These are phyloP conservation scores for Scheffersomyces segobiensis DNA, from an alignment of 1,139 yeast species.

Conservation along the genomic window DNA sequence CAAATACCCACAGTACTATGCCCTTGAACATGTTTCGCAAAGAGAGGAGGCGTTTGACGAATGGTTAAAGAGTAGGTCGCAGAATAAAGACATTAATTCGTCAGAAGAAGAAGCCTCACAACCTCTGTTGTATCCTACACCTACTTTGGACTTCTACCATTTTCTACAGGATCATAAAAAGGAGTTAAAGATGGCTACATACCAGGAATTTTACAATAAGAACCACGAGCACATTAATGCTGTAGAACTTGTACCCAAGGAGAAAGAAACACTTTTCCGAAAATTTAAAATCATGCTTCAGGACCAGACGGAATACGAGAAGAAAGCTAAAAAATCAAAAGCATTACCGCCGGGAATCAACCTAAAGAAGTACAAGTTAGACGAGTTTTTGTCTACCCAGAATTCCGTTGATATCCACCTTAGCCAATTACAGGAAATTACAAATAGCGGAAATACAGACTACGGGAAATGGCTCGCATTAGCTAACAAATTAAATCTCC, in stretches of 20 bases:
- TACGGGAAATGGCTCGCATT: slow-evolving; percentile 35
- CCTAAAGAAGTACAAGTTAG: slow-evolving; percentile 28
- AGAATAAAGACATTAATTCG: neutral
- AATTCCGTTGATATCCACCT: neutral
- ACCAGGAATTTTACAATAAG: slow-evolving; percentile 25
- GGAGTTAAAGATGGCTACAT: slow-evolving; percentile 28
- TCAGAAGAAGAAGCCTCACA: slow-evolving; percentile 2
- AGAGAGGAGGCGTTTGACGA: slow-evolving; percentile 29
- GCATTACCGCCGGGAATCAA: slow-evolving; percentile 20
- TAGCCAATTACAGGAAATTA: neutral
- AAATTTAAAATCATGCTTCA: slow-evolving; percentile 24
- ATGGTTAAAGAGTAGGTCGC: slow-evolving; percentile 25
- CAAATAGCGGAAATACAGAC: neutral
- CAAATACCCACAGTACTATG: slow-evolving; percentile 31
- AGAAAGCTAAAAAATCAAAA: slow-evolving; percentile 19
- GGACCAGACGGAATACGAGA: slow-evolving; percentile 29
- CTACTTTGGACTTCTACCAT: slow-evolving; percentile 20
- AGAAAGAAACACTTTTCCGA: slow-evolving; percentile 24
- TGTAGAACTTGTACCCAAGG: slow-evolving; percentile 13
- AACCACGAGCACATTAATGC: slow-evolving; percentile 17
- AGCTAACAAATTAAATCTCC: slow-evolving; percentile 20
- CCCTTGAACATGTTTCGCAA: slow-evolving; percentile 17
- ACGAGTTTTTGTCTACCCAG: slow-evolving; percentile 14
- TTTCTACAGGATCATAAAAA: slow-evolving; percentile 33
- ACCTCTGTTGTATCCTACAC: slow-evolving; percentile 24